phyloP scores from a whole-genome alignment of 768 basidiomycete species.

The Tubosaeta sp. region DNA sequence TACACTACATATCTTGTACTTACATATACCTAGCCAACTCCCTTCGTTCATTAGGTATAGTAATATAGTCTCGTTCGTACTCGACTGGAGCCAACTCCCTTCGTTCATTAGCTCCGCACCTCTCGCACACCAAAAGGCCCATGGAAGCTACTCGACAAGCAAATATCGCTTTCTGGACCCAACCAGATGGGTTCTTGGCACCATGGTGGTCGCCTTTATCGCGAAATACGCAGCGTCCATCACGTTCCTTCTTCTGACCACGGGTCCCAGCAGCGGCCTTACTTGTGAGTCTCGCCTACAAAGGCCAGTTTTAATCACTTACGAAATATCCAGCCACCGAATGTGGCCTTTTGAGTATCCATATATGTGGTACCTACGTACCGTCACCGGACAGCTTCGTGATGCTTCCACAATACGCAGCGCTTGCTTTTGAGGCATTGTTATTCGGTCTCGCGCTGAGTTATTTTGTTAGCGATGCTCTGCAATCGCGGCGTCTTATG shows the following conservation, averaged over 20 bases:
- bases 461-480: slow-evolving; percentile 6
- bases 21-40: too few relatives aligned
- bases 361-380: slow-evolving; percentile 1
- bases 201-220: slow-evolving; percentile 6
- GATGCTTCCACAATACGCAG: slow-evolving; percentile 5
- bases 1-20: too few relatives aligned
- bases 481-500: slow-evolving; percentile 3
- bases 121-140: too few relatives aligned
- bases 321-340: neutral
- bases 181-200: slow-evolving; percentile 3
- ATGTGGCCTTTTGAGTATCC: neutral
- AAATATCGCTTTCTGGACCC: neutral
- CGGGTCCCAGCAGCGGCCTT: slow-evolving; percentile 9
- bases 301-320: neutral
- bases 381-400: neutral
- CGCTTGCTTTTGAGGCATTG: slow-evolving; percentile 12
- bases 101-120: too few relatives aligned
- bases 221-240: slow-evolving; percentile 3
- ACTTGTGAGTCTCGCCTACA: slow-evolving; percentile 1
- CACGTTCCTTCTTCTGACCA: slow-evolving; percentile 7
- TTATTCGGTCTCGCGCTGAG: slow-evolving; percentile 12
- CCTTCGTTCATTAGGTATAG: too few relatives aligned
- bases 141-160: neutral
- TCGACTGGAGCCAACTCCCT: too few relatives aligned
- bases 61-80: too few relatives aligned